Base-by-base conservation (phyloP, 1,284 basidiomycete genomes). In the Pyrrhoderma lamaoense region DNA sequence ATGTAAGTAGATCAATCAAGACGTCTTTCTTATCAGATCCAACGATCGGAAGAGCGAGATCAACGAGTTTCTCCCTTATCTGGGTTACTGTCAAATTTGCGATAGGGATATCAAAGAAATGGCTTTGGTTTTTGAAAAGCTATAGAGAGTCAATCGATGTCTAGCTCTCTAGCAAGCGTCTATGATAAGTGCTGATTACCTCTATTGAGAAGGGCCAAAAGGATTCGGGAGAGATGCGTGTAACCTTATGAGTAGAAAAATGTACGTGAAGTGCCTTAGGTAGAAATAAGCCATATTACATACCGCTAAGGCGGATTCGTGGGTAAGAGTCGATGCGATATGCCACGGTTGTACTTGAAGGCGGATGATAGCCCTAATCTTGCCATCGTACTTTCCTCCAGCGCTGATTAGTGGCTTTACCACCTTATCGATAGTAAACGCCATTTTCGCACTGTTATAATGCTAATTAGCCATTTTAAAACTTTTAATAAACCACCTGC, bases 321-420 rank as follows among this genome's bases (percentile, higher is more conserved):
- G 85, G 2, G 82, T 79, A 54, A 85, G 75, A 0, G 84, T 86
- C 0, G 86, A 89, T 44, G 79, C 70, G 14, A 72, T 76, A 61
- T 93, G 90, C 89, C 90, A 88, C 0, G 85, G 84, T 65, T 89
- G 93, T 34, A 91, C 84, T 60, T 94, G 91, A 25, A 81, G 76
- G 46, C 93, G 73, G 57, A 91, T 70, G 60, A 95, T 82, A 39
- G 85, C 70, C 67, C 89, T 88, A 53, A 93, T 80, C 65, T 87
- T 86, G 37, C 82, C 84, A 8, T 76, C 72, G 65, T 91, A 92
- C 62, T 77, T 74, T 13, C 87, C 86, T 13, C 79, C 80, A 14
- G 72, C 62, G 16, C 69, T 69, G 53, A 88, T 62, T 53, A 77
- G 66, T 16, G 84, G 85, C 55, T 72, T 77, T 45, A 89, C 67